phyloP scores from a whole-genome alignment of 192 early-diverging fungal species.

The Coemansia sp. region DNA sequence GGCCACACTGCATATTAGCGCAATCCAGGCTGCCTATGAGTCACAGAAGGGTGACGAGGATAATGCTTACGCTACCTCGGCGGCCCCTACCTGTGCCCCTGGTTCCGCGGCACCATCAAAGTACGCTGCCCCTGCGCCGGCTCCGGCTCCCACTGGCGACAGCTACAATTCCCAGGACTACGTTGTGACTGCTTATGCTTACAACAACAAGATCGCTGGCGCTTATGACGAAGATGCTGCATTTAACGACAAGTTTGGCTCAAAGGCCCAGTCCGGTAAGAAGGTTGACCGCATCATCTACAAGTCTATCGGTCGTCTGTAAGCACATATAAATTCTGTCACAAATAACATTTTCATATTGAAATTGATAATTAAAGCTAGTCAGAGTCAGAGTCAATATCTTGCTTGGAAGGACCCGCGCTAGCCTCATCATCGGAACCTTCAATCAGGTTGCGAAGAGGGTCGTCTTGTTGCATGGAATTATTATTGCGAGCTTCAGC shows the following conservation, averaged over 20 bases:
- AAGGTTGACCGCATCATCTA: slow-evolving; percentile 9
- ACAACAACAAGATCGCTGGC: slow-evolving; percentile 8
- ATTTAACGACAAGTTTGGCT: slow-evolving; percentile 4
- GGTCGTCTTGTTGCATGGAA: not conserved
- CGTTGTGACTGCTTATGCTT: not conserved
- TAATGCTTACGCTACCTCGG: not conserved
- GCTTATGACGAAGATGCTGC: slow-evolving; percentile 4
- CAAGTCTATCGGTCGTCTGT: slow-evolving; percentile 12
- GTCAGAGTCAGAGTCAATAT: slow-evolving; percentile 1
- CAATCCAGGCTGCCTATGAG: slow-evolving; percentile 3
- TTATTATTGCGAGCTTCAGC: not conserved
- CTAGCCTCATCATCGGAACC: slow-evolving; percentile 1
- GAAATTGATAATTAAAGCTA: not conserved
- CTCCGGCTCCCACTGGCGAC: not conserved
- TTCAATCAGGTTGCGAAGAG: not conserved
- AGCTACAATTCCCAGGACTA: not conserved
- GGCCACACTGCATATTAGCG: slow-evolving; percentile 12
- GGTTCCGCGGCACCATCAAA: slow-evolving; percentile 4
- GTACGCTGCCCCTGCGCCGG: not conserved
- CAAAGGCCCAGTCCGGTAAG: slow-evolving; percentile 1
- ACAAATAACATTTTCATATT: too few species aligned
- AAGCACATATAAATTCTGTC: not conserved
- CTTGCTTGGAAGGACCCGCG: not conserved
- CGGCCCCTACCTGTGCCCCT: not conserved
- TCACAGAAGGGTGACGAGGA: not conserved